Percentiles rank a stretch among this genome's conserved stretches.
Conservation (phyloP, 148 eudicot genomes). For the Amaranthus cruentus region DNA sequence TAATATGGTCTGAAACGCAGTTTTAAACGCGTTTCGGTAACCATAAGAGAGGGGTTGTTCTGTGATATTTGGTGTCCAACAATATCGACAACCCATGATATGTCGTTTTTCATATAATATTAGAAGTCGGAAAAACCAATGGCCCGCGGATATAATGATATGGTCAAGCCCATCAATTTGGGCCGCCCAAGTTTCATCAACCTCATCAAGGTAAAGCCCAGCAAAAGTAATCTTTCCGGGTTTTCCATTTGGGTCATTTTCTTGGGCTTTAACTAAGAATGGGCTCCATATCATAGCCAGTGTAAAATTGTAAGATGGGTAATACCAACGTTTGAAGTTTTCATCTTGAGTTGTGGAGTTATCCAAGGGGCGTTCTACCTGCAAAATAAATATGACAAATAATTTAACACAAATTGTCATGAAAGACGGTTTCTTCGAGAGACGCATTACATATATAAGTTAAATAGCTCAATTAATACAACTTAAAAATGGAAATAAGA, state of each 20-base stretch:
- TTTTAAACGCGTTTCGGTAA: conserved; percentile 47
- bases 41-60: conserved; percentile 45
- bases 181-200: conserved; percentile 47
- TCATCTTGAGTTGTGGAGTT: conserved; percentile 43
- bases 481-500: too few species aligned
- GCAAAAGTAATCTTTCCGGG: conserved; percentile 35
- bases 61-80: conserved; percentile 33
- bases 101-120: conserved; percentile 40
- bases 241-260: conserved; percentile 34
- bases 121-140: conserved; percentile 56
- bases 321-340: conserved; percentile 48
- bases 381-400: not conserved
- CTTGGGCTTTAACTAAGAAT: conserved; percentile 34
- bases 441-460: too few species aligned
- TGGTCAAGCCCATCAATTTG: conserved; percentile 52
- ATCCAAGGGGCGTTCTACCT: conserved; percentile 57
- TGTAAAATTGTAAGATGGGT: conserved; percentile 48
- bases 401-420: not conserved
- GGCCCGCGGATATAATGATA: conserved; percentile 56
- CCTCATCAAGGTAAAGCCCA: conserved; percentile 57
- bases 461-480: not conserved
- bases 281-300: conserved; percentile 45
- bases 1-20: conserved; percentile 53
- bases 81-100: conserved; percentile 57
- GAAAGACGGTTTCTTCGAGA: too few species aligned